Conservation (phyloP, 345 rosid species). For the Moringa oleifera region DNA sequence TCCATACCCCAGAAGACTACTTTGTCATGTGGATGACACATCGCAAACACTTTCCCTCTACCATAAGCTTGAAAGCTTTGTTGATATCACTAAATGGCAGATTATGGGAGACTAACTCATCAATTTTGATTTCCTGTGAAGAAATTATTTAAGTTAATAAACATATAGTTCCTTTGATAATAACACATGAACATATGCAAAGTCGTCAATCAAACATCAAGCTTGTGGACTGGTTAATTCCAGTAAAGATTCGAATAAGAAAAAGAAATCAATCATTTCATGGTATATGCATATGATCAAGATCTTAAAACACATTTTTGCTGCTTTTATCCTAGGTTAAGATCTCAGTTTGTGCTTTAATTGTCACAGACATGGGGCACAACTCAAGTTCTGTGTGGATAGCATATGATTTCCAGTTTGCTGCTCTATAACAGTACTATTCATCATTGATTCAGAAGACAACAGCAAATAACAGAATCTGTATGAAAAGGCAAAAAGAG, state of each 20-base stretch:
- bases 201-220: neutral
- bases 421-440: too few species aligned
- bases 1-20: constrained; percentile 12
- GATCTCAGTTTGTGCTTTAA: too few species aligned
- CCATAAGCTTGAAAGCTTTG: constrained; percentile 72
- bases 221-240: too few species aligned
- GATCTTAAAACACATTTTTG: too few species aligned
- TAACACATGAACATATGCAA: neutral
- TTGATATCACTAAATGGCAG: constrained; percentile 68
- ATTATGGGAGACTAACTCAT: constrained; percentile 69
- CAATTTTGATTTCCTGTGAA: constrained; percentile 65
- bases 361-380: too few species aligned
- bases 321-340: too few species aligned
- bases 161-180: constrained; percentile 1
- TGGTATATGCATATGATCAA: too few species aligned
- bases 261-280: neutral
- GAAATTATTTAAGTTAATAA: neutral
- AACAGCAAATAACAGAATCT: too few species aligned
- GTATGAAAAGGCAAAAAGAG: too few species aligned
- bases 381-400: too few species aligned
- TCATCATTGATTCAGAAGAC: too few species aligned
- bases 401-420: too few species aligned
- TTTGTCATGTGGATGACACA: constrained; percentile 79
- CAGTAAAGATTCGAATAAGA: neutral
- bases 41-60: constrained; percentile 74